Base-by-base conservation (phyloP, 192 early-diverging fungal species). In the Funneliformis mosseae region DNA sequence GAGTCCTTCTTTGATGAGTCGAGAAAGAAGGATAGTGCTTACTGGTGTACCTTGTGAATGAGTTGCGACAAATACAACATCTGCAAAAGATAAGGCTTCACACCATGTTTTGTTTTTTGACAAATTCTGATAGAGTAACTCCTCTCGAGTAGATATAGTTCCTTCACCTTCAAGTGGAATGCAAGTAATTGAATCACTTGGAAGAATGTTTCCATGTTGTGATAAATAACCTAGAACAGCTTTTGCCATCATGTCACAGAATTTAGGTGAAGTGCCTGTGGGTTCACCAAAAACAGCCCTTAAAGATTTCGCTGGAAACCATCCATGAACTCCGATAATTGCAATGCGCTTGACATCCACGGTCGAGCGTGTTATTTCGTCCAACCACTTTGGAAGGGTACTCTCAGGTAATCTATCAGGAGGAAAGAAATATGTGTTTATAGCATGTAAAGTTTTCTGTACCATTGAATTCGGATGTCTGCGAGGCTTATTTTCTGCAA, bases 31-130 rank as follows among this genome's bases (percentile, higher is more conserved):
- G 70, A 96, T 86, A 27, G 91, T 90, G 7, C 95, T 93, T 5
- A 97, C 96, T 0, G 96, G 95, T 1, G 94, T 96, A 55, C 97
- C 97, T 84, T 99, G 97, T 38, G 93, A 94, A 84, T 99, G 97
- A 1, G 97, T 96, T 2, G 95, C 92, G 61, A 97, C 89, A 80
- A 99, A 89, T 14, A 99, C 89, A 1, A 94, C 88, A 83, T 97
- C 94, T 0, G 94, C 94, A 14, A 85, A 80, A 28, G 67, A 50
- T 4, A 89, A 39, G 9, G 87, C 84, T 21, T 84, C 80, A 23
- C 59, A 78, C 85, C 87, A 91, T 9, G 28, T 64, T 23, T 82
- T 78, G 41, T 88, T 88, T 14, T 88, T 83, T 46, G 94, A 82
- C 60, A 98, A 85, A 79, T 94, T 93, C 18, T 89, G 80, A 82